Base-by-base conservation (phyloP, 73 alveolate species). In the Loxodes magnus region DNA sequence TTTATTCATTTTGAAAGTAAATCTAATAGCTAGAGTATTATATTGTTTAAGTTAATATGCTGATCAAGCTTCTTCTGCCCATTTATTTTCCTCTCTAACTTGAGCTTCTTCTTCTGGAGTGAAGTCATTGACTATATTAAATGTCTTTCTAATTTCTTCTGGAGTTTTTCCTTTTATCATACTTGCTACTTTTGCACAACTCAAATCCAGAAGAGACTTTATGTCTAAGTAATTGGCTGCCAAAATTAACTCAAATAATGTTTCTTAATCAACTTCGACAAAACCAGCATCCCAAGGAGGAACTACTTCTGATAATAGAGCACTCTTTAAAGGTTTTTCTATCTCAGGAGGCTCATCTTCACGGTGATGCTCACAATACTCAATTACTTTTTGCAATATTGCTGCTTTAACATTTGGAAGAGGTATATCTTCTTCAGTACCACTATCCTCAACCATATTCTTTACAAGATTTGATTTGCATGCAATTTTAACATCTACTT, bases 221-320 rank as follows among this genome's bases (percentile, higher is more conserved):
- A 89, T 81, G 53, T 89, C 95, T 37, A 89, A 51, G 56, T 85
- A 89, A 58, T 89, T 85, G 10, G 98, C 96, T 43, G 96, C 96
- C 27, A 71, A 56, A n/a, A 89, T 80, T 19, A 89, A 49, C 28
- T 89, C 98, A 56, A 79, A 81, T 14, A 89, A 67, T 31, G 63
- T 44, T 54, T 84, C 98, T 12, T 84, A 74, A 33, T 79, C 96
- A 2, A 74, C 49, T 29, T 84, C 88, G 7, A 88, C 83, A 59
- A 78, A 88, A 4, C 70, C 69, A 12, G 91, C 94, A 58, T 78
- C 94, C 88, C 94, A 84, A 51, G 63, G 64, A 44, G 88, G 77
- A 10, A 80, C 84, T 10, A 71, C 64, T 19, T 88, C 98, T 15
- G 58, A 60, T 51, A 88, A 60, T 58, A 82, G 68, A 26, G 51